These are phyloP conservation scores for Achaetomium macrosporum DNA, from an alignment of 2,329 filamentous ascomycete genomes.

Conservation along the genomic window DNA sequence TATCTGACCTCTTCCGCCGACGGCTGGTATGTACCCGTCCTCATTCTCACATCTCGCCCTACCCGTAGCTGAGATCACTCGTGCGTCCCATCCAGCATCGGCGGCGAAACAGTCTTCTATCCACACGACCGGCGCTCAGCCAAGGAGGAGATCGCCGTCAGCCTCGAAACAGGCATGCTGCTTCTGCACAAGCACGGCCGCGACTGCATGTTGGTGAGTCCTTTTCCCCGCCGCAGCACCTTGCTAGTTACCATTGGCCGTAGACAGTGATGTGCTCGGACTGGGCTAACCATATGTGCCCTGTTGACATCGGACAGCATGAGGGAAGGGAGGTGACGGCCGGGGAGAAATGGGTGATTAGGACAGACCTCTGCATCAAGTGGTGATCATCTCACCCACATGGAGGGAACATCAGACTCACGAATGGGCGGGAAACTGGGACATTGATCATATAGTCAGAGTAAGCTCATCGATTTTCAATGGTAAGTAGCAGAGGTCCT, in stretches of 20 bases:
- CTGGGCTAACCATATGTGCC: not conserved
- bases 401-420: not conserved
- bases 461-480: no score
- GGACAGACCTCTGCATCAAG: slow-evolving; percentile 65
- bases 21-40: slow-evolving; percentile 47
- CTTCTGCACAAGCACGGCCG: slow-evolving; percentile 84
- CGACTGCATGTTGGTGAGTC: slow-evolving; percentile 69
- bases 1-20: slow-evolving; percentile 74
- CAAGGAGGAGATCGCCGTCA: slow-evolving; percentile 63
- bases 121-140: slow-evolving; percentile 55
- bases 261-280: not conserved
- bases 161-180: slow-evolving; percentile 76
- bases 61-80: no score
- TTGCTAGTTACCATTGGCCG: not conserved
- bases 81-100: slow-evolving; percentile 42
- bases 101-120: slow-evolving; percentile 91
- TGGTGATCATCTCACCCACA: not conserved
- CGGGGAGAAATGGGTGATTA: slow-evolving; percentile 87
- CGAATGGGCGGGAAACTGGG: no score
- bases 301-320: slow-evolving; percentile 44
- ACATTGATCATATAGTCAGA: no score
- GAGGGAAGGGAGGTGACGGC: slow-evolving; percentile 72
- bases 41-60: no score
- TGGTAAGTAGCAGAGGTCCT: no score
- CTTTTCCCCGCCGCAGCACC: no score